Conservation (phyloP, 768 basidiomycete genomes). For the Amanita pallidorosea region DNA sequence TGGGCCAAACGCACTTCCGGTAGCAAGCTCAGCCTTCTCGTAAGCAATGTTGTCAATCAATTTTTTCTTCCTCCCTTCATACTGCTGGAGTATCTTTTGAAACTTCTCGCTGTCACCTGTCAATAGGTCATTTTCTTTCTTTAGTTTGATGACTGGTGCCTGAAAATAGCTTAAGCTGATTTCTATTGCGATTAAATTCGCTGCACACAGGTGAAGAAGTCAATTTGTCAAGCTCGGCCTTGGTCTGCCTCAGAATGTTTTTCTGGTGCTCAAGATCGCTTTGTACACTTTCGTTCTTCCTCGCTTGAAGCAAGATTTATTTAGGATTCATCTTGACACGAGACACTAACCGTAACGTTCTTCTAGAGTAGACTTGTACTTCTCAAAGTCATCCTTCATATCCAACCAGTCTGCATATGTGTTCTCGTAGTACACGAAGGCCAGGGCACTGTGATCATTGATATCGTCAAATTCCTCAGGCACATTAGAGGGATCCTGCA, state of each 20-base stretch:
- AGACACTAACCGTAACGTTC: constrained; percentile 58
- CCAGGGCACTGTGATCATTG: constrained; percentile 64
- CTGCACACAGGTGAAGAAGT: constrained; percentile 45
- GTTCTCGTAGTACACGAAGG: constrained; percentile 62
- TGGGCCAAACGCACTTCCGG: constrained; percentile 29
- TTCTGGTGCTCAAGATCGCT: constrained; percentile 51
- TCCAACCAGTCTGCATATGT: constrained; percentile 63
- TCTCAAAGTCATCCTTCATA: constrained; percentile 55
- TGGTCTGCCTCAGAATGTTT: constrained; percentile 32
- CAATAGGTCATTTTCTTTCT: constrained; percentile 51
- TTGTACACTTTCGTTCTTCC: constrained; percentile 61
- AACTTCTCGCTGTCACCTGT: constrained; percentile 72
- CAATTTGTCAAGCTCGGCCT: constrained; percentile 45
- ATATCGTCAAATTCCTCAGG: constrained; percentile 71
- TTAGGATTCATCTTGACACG: background rate
- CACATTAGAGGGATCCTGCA: constrained; percentile 48
- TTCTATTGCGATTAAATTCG: constrained; percentile 1
- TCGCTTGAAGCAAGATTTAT: constrained; percentile 29
- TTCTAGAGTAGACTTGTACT: constrained; percentile 61
- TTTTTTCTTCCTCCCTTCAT: constrained; percentile 59
- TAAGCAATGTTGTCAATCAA: constrained; percentile 54
- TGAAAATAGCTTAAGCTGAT: constrained; percentile 13
- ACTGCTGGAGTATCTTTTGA: constrained; percentile 60
- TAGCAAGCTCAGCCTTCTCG: constrained; percentile 53
- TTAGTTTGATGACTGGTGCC: constrained; percentile 56